Conservation (phyloP, 768 basidiomycete species). For the Termitomyces bulborhizus region DNA sequence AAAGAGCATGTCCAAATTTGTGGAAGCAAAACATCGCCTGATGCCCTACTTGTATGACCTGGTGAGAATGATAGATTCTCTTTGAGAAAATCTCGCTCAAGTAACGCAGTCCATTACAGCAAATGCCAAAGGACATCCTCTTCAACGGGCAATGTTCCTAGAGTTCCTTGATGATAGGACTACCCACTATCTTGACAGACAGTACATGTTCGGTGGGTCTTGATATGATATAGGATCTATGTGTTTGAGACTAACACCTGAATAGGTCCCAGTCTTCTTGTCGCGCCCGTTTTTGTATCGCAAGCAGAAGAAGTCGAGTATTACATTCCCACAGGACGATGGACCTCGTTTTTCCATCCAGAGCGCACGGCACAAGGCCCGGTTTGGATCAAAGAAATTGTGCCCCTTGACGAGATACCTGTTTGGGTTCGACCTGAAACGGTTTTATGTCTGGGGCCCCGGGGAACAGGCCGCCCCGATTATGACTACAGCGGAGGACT, state of each 20-base stretch:
- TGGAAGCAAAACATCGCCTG: conserved; percentile 60
- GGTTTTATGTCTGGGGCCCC: conserved; percentile 53
- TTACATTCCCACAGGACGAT: conserved; percentile 53
- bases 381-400: conserved; percentile 53
- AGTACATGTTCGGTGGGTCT: conserved; percentile 41
- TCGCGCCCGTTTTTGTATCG: conserved; percentile 57
- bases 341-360: conserved; percentile 57
- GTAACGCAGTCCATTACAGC: conserved; percentile 43
- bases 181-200: conserved; percentile 53
- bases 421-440: conserved; percentile 59
- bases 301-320: conserved; percentile 49
- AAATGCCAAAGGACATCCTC: conserved; percentile 44
- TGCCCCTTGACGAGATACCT: conserved; percentile 59
- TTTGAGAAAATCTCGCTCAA: conserved; percentile 1
- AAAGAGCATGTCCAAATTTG: conserved; percentile 52
- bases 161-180: conserved; percentile 56
- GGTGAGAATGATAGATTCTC: conserved; percentile 23
- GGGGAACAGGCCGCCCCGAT: conserved; percentile 46
- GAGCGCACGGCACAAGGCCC: conserved; percentile 52
- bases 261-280: conserved; percentile 49
- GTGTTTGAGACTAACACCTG: not conserved
- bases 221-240: not conserved
- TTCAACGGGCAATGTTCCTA: conserved; percentile 62
- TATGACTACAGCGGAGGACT: conserved; percentile 47
- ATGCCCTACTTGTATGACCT: conserved; percentile 69